Base-by-base conservation (phyloP, 2,329 filamentous ascomycete genomes). In the Fusarium nygamai region DNA sequence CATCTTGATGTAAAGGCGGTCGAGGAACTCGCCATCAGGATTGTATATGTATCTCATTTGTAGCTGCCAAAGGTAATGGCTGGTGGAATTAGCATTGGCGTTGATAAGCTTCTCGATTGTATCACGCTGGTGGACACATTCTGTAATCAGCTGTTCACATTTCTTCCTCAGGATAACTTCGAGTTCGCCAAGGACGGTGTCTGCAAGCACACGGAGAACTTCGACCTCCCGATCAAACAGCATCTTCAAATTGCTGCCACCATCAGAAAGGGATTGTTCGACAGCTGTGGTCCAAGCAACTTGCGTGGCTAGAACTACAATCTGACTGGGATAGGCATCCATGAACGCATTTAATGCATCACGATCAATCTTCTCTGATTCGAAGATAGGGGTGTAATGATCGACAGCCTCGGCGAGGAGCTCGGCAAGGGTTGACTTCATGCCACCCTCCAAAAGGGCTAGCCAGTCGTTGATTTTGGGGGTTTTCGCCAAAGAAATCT, bases 381-480 rank as follows among this genome's bases (percentile, higher is more conserved):
- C 88, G 78, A 97, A 95, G 29, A 98, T 90, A 10, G 92, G 90
- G 11, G 91, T 91, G 78, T 97, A 99, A 62, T 93, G 91, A 41
- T 93, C 90, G 44, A 97, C 89, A 5, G 96, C 96, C 81, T 98
- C 95, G 6, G 92, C 92, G 36, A 99, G 88, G 34, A 98, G 87
- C 81, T 98, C 96, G 0, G 96, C 96, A 24, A 99, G 89, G 1
- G 96, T 98, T 39, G 91, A 88, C 83, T 98, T 98, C 95, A 99
- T 98, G 75, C 93, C 97, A 67, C 86, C 92, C 82, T 99, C 96
- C 38, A 99, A 86, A 9, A 97, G 91, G 36, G 94, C 93, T n/a
- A 99, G 88, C 96, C 96, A 99, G 83, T 99, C 96, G 79, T 99
- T 99, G 86, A 99, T 98, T 78, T 94, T 93, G 1, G 97, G 97